phyloP scores from a whole-genome alignment of 768 basidiomycete species.

The Tremella fuciformis region DNA sequence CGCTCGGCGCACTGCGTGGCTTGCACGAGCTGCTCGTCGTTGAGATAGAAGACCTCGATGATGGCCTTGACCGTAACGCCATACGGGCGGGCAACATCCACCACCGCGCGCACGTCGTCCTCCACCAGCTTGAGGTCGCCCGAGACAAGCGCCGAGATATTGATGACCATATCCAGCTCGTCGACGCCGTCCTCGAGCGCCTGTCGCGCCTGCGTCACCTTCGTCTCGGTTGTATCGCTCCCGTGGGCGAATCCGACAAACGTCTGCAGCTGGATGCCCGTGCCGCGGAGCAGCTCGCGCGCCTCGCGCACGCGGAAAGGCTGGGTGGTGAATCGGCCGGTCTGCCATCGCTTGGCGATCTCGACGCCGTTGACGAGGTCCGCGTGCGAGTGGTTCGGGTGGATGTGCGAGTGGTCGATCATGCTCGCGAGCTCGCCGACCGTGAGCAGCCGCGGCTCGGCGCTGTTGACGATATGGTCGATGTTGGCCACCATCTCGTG shows the following conservation, averaged over 20 bases:
- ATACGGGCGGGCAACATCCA: not conserved
- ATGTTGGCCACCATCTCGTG: no score
- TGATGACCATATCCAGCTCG: slow-evolving; percentile 4
- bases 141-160: not conserved
- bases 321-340: not conserved
- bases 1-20: not conserved
- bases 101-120: not conserved
- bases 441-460: not conserved
- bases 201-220: not conserved
- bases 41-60: slow-evolving; percentile 4
- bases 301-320: slow-evolving; percentile 1
- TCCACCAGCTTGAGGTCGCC: not conserved
- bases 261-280: not conserved
- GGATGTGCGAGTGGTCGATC: not conserved
- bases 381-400: not conserved
- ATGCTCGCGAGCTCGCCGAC: not conserved
- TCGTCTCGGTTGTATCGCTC: not conserved
- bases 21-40: not conserved
- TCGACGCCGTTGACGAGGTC: slow-evolving; percentile 1
- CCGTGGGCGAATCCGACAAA: not conserved
- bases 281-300: not conserved
- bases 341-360: not conserved
- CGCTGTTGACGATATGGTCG: no score
- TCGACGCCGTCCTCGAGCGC: slow-evolving; percentile 2
- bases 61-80: slow-evolving; percentile 3